Base-by-base conservation (phyloP, 306 rosid genomes). In the Malus asiatica region DNA sequence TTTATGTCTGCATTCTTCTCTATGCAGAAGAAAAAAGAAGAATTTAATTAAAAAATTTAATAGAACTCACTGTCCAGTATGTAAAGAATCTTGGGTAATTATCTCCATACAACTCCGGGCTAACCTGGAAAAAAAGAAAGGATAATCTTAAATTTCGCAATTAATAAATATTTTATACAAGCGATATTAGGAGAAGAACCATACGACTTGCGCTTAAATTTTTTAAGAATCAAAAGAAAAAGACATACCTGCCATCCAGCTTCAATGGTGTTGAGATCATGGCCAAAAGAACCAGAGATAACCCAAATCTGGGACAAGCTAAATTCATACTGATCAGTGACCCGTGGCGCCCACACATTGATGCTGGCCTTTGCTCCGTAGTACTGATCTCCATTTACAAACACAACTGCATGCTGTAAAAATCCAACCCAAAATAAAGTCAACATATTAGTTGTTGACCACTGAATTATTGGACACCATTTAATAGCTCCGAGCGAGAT, bases 161-260 rank as follows among this genome's bases (percentile, higher is more conserved):
- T 48, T 48, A 48, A 48, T 4, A 48, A 48, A 48, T 18, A 15
- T 6, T 38, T 38, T 51, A 51, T 51, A 15, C 55, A 15, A 48
- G 1, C 20, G 5, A 51, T 16, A 51, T 51, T 51, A 15, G 18
- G 55, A 51, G 3, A 51, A 51, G 20, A 1, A 51, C 8, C 5
- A 51, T 3, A 51, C 3, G 8, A 15, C 1, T 1, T 51, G 3
- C 6, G 20, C 8, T 59, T 11, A 59, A 2, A 5, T 53, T 53
- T 8, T 53, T 7, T 6, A 57, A 20, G 42, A 7, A 29, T 2
- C 5, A 15, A 32, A 32, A 8, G 8, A 15, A 4, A 19, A 46
- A 23, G 60, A 85, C 93, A 77, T 84, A 77, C 99, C 98, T 96
- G 99, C 99, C 99, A 96, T 73, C 99, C 99, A 79, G 99, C 99